These are phyloP conservation scores for Penicillium salamii DNA, from an alignment of 495 filamentous ascomycete genomes.

Conservation along the genomic window DNA sequence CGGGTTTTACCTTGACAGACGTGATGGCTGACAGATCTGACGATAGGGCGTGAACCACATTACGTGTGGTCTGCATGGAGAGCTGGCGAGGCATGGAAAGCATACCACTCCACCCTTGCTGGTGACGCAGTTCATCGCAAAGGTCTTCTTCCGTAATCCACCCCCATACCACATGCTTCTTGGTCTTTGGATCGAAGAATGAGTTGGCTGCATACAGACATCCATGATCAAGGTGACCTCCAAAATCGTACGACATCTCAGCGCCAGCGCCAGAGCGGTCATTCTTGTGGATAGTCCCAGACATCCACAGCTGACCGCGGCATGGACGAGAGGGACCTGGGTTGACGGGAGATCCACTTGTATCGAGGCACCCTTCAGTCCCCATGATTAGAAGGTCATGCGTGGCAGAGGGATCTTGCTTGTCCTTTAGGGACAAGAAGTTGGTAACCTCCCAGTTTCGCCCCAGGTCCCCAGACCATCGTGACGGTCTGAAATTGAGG, in stretches of 20 bases:
- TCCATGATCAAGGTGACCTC: constrained; percentile 16
- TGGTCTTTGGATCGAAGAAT: constrained; percentile 11
- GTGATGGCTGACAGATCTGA: no score
- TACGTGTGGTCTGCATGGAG: no score
- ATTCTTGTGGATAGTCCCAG: constrained; percentile 1
- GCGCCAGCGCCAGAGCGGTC: background rate
- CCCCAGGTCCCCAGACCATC: constrained; percentile 19
- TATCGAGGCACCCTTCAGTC: constrained; percentile 10
- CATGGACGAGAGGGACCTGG: constrained; percentile 6
- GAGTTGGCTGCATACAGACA: constrained; percentile 19
- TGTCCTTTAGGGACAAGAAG: constrained; percentile 7
- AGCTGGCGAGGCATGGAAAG: constrained; percentile 16
- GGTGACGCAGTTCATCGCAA: constrained; percentile 7
- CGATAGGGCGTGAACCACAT: no score
- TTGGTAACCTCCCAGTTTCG: constrained; percentile 18
- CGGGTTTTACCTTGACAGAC: no score
- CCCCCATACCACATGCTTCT: constrained; percentile 11
- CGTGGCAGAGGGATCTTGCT: background rate
- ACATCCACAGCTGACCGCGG: constrained; percentile 18
- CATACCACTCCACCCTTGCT: constrained; percentile 15
- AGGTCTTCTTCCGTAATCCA: constrained; percentile 20
- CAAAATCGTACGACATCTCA: constrained; percentile 1
- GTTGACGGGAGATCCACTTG: background rate
- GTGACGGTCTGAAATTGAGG: background rate
- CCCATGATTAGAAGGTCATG: constrained; percentile 14